Evolutionary conservation across 345 rosid species (phyloP).

Genomic region (Aurinia saxatilis): DNA sequence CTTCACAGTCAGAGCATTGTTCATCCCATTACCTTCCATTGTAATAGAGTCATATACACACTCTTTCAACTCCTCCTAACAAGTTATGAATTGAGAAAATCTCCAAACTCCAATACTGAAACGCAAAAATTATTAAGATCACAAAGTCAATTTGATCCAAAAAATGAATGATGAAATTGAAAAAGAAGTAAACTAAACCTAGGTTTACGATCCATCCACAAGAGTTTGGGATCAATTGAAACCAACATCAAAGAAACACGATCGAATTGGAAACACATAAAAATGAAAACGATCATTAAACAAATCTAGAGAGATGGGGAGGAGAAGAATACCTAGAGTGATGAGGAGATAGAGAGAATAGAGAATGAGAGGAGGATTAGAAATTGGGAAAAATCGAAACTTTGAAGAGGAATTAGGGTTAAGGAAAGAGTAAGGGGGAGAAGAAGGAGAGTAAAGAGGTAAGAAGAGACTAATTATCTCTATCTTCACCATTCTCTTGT

Average conservation of each 20-base stretch:
- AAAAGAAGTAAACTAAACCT: neutral
- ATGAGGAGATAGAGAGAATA: neutral
- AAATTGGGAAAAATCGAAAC: no score
- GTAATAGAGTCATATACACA: constrained; percentile 2
- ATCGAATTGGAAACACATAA: no score
- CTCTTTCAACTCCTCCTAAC: no score
- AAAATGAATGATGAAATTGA: neutral
- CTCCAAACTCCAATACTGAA: neutral
- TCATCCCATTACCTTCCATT: constrained; percentile 53
- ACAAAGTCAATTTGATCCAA: neutral
- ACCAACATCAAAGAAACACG: no score
- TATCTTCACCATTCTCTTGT: constrained; percentile 60
- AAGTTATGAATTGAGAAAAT: neutral
- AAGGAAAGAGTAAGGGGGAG: constrained; percentile 8
- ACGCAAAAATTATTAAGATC: constrained; percentile 7
- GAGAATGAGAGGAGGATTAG: neutral
- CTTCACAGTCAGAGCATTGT: constrained; percentile 45
- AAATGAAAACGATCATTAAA: neutral
- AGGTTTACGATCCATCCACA: constrained; percentile 1
- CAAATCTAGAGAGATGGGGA: constrained; percentile 23
- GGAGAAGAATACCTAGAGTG: neutral
- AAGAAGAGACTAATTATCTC: constrained; percentile 50
- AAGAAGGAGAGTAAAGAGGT: constrained; percentile 27
- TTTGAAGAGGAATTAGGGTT: constrained; percentile 38
- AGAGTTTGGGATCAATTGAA: neutral